These are phyloP conservation scores for Fusarium virguliforme DNA, from an alignment of 2,329 filamentous ascomycete species.

Conservation along the genomic window DNA sequence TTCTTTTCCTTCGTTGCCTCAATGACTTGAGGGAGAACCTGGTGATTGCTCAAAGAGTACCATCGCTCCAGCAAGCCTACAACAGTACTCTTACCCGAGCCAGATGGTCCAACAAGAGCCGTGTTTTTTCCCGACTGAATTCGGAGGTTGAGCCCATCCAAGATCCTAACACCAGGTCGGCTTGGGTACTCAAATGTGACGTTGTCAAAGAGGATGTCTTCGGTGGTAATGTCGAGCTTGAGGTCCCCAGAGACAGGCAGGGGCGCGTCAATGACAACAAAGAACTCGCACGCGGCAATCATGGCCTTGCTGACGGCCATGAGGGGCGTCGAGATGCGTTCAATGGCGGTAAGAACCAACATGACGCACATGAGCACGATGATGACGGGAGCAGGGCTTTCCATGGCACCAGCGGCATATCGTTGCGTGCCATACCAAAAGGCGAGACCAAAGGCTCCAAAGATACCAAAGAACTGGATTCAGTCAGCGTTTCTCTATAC, in stretches of 20 bases:
- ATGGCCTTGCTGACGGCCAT: conserved; percentile 55
- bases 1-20: conserved; percentile 3
- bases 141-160: conserved; percentile 66
- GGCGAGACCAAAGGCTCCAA: conserved; percentile 58
- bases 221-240: conserved; percentile 45
- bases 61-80: conserved; percentile 65
- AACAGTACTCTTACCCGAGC: conserved; percentile 77
- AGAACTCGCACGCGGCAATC: conserved; percentile 52
- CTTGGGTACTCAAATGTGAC: conserved; percentile 46
- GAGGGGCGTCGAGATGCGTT: conserved; percentile 59
- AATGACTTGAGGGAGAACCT: conserved; percentile 31
- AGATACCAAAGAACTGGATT: conserved; percentile 53
- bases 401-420: conserved; percentile 54
- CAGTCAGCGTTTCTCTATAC: conserved; percentile 10
- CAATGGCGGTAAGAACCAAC: conserved; percentile 56
- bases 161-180: conserved; percentile 38
- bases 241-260: conserved; percentile 41
- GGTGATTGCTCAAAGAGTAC: conserved; percentile 63
- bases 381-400: conserved; percentile 57
- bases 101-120: conserved; percentile 79
- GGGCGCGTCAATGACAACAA: conserved; percentile 52
- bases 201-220: conserved; percentile 65
- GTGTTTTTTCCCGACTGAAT: conserved; percentile 74
- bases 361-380: conserved; percentile 59
- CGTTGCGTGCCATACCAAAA: conserved; percentile 64